phyloP scores from a whole-genome alignment of 768 basidiomycete genomes.

The Clitopilus passeckerianus region DNA sequence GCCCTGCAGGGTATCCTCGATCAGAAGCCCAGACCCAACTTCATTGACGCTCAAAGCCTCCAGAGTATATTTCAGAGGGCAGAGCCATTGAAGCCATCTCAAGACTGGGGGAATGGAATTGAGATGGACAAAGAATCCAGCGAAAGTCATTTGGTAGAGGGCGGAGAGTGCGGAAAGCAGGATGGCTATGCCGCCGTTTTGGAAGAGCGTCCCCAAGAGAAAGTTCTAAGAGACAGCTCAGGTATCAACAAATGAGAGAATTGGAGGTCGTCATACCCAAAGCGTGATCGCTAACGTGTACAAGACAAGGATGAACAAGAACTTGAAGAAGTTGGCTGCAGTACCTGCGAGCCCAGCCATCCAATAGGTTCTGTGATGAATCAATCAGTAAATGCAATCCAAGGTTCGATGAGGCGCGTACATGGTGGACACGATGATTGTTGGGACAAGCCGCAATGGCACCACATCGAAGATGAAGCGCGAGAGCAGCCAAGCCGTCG shows the following conservation, averaged over 20 bases:
- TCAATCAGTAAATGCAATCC: conserved; percentile 4
- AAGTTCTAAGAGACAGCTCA: conserved; percentile 59
- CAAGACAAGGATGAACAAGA: conserved; percentile 82
- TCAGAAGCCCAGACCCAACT: conserved; percentile 84
- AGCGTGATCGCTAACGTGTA: conserved; percentile 85
- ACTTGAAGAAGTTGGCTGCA: conserved; percentile 90
- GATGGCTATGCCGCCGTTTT: conserved; percentile 87
- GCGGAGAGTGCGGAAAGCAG: conserved; percentile 75
- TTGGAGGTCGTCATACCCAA: conserved; percentile 47
- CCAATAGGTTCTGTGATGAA: conserved; percentile 70
- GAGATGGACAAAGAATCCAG: conserved; percentile 92
- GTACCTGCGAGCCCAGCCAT: conserved; percentile 87
- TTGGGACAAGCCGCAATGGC: conserved; percentile 85
- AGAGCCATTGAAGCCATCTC: conserved; percentile 91
- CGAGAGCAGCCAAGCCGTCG: conserved; percentile 88
- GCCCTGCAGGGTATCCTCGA: conserved; percentile 71
- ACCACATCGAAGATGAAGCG: conserved; percentile 86
- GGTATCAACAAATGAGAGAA: background rate
- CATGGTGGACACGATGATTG: conserved; percentile 83
- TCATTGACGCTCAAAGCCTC: conserved; percentile 92
- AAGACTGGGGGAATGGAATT: conserved; percentile 82
- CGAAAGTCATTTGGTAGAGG: conserved; percentile 82
- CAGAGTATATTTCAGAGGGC: conserved; percentile 77
- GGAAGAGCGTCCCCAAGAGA: conserved; percentile 78
- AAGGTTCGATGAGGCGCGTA: conserved; percentile 29